Conservation (phyloP, 345 rosid species). For the Murraya paniculata region DNA sequence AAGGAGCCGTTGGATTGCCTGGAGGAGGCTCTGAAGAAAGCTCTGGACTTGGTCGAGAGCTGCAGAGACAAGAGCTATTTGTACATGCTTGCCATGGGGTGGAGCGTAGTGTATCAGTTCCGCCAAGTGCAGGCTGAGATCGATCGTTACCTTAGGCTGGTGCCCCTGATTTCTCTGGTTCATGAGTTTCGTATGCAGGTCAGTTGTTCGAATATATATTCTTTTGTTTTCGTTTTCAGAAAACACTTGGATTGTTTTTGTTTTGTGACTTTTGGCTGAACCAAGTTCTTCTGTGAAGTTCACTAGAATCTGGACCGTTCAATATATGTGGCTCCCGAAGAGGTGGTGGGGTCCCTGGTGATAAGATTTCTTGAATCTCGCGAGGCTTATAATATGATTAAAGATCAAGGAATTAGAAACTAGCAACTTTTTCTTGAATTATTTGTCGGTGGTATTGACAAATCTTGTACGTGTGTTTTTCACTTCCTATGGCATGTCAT, state of each 20-base stretch:
- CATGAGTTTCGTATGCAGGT: conserved; percentile 39
- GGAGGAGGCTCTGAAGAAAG: conserved; percentile 35
- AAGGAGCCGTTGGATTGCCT: conserved; percentile 39
- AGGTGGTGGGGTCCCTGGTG: neutral
- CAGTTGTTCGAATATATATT: neutral
- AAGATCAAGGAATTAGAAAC: neutral
- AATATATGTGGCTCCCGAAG: neutral
- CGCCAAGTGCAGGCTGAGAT: conserved; percentile 38
- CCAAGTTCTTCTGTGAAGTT: too few relatives aligned
- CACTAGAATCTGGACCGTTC: neutral
- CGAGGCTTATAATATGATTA: neutral
- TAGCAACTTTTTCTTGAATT: neutral
- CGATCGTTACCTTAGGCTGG: conserved; percentile 29
- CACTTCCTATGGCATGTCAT: neutral
- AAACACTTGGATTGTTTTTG: too few relatives aligned
- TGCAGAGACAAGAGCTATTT: conserved; percentile 35
- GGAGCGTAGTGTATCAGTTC: conserved; percentile 39
- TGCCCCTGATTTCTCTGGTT: conserved; percentile 38
- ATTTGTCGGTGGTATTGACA: conserved; percentile 16
- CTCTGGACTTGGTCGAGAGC: conserved; percentile 30
- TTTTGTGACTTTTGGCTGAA: too few relatives aligned
- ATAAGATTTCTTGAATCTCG: neutral
- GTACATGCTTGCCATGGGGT: conserved; percentile 43
- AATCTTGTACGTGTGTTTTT: neutral
- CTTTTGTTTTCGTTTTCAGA: too few relatives aligned